Conservation (phyloP, 495 filamentous ascomycete species). For the Haplographium delicatum region DNA sequence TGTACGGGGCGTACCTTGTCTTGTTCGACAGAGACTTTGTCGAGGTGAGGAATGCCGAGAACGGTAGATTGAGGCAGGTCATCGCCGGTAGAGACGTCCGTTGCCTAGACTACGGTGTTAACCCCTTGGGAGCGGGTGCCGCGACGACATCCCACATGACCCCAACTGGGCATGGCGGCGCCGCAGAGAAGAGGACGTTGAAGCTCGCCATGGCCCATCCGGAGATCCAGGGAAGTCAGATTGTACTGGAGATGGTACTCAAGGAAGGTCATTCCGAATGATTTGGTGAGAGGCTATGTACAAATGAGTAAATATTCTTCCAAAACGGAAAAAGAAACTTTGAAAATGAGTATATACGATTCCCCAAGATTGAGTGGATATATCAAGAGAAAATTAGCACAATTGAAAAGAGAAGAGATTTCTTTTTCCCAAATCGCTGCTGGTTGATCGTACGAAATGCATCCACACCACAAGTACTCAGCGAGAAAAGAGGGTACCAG, state of each 20-base stretch:
- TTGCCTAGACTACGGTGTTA: constrained; percentile 79
- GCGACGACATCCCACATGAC: constrained; percentile 32
- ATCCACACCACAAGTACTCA: no score
- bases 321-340: no score
- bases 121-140: constrained; percentile 32
- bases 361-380: no score
- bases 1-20: constrained; percentile 77
- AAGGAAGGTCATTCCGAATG: constrained; percentile 92
- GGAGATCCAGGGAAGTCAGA: constrained; percentile 69
- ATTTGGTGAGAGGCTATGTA: no score
- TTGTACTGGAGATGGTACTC: constrained; percentile 86
- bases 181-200: constrained; percentile 51
- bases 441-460: no score
- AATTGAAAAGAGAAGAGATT: no score
- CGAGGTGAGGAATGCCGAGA: constrained; percentile 94
- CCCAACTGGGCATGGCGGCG: constrained; percentile 1
- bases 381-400: no score
- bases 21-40: constrained; percentile 87
- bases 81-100: constrained; percentile 85
- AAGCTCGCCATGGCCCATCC: constrained; percentile 97
- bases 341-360: no score
- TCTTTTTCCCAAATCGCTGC: no score
- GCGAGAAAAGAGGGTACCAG: no score
- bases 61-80: constrained; percentile 87
- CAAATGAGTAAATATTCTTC: no score